A percentile compares a stretch with the other conserved stretches of the same genome.
These are phyloP conservation scores for Dictyophora rubrovolvata DNA, from an alignment of 768 basidiomycete species.

Conservation along the genomic window DNA sequence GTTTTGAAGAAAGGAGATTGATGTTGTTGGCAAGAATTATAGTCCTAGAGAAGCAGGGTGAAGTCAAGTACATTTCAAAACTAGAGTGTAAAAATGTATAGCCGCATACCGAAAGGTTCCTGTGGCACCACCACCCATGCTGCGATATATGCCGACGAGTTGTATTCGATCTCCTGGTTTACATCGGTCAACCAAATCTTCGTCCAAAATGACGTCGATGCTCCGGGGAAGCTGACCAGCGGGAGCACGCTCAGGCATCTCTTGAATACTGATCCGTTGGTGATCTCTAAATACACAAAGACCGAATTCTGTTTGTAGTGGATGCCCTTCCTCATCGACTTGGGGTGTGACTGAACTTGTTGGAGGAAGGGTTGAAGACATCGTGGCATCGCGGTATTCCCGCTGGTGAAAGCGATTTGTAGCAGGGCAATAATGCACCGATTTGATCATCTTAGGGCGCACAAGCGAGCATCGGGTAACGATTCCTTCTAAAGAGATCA, in stretches of 20 bases:
- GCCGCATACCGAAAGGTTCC: slow-evolving; percentile 85
- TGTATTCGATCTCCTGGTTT: slow-evolving; percentile 98
- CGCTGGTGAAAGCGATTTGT: slow-evolving; percentile 77
- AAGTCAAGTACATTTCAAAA: slow-evolving; percentile 10
- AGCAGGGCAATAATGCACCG: slow-evolving; percentile 90
- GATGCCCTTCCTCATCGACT: slow-evolving; percentile 81
- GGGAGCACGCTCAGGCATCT: slow-evolving; percentile 98
- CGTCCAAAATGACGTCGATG: slow-evolving; percentile 91
- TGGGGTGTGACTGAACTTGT: slow-evolving; percentile 82
- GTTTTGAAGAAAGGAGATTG: slow-evolving; percentile 88
- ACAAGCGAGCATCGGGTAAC: slow-evolving; percentile 97
- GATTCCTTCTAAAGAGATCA: slow-evolving; percentile 97
- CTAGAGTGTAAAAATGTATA: slow-evolving; percentile 9
- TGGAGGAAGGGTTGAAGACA: slow-evolving; percentile 77
- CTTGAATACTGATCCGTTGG: slow-evolving; percentile 96
- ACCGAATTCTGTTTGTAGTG: slow-evolving; percentile 87
- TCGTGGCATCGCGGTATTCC: slow-evolving; percentile 88
- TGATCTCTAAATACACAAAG: slow-evolving; percentile 89
- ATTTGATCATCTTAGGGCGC: slow-evolving; percentile 96
- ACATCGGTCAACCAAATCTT: slow-evolving; percentile 93
- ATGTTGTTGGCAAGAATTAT: slow-evolving; percentile 92
- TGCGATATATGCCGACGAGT: slow-evolving; percentile 89
- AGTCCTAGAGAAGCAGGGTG: slow-evolving; percentile 43
- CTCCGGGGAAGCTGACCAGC: slow-evolving; percentile 94
- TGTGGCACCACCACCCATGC: slow-evolving; percentile 80